These are phyloP conservation scores for Rubroshorea leprosula DNA, from an alignment of 345 rosid species.

Conservation along the genomic window DNA sequence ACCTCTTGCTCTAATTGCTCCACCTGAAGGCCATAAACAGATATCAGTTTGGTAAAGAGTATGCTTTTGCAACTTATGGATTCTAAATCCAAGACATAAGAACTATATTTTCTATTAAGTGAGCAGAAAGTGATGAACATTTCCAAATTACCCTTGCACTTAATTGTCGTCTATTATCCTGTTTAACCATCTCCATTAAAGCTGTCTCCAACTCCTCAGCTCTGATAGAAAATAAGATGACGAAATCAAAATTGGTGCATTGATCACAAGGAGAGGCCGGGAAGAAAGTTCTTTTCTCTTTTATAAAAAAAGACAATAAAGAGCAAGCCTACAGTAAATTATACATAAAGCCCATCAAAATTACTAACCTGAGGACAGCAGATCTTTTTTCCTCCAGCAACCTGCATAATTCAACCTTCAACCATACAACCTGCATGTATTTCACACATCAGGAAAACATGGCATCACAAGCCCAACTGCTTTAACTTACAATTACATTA, in stretches of 20 bases:
- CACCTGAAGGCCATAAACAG: constrained; percentile 48
- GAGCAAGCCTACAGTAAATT: not conserved
- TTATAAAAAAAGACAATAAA: too few relatives aligned
- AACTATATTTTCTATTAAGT: too few relatives aligned
- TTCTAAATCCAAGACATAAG: too few relatives aligned
- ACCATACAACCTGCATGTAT: constrained; percentile 68
- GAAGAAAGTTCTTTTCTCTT: not conserved
- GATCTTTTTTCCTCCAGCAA: constrained; percentile 98
- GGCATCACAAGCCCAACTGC: too few relatives aligned
- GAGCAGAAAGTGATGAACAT: not conserved
- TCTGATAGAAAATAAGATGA: constrained; percentile 36
- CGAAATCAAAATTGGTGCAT: constrained; percentile 6
- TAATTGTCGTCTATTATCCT: constrained; percentile 88
- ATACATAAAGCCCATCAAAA: not conserved
- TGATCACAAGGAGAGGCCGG: too few relatives aligned
- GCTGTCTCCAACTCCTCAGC: constrained; percentile 99
- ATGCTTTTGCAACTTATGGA: too few relatives aligned
- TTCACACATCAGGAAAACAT: not conserved
- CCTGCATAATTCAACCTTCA: constrained; percentile 92
- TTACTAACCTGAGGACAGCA: constrained; percentile 69
- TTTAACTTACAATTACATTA: too few relatives aligned
- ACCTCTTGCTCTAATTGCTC: constrained; percentile 86
- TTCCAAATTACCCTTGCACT: constrained; percentile 70
- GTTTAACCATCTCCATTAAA: constrained; percentile 99
- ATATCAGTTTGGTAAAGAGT: too few relatives aligned